phyloP scores from a whole-genome alignment of 2,329 filamentous ascomycete genomes.

The Fusarium citri region DNA sequence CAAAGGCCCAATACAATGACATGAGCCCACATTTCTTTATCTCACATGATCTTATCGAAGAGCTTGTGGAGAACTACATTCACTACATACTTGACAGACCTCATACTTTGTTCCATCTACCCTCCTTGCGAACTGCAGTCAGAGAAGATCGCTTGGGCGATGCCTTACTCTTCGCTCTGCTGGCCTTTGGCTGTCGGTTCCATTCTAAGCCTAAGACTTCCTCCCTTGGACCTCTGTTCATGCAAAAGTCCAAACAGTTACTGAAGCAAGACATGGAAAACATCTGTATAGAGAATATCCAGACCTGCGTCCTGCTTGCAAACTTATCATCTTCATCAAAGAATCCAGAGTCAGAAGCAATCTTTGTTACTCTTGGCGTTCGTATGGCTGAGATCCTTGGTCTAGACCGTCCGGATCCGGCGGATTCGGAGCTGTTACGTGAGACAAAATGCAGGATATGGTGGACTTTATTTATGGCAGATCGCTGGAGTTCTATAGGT shows the following conservation, averaged over 20 bases:
- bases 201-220: constrained; percentile 1
- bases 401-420: background rate
- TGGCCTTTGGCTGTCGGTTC: constrained; percentile 11
- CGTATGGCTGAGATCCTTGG: constrained; percentile 16
- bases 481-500: constrained; percentile 14
- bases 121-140: background rate
- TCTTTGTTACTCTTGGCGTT: constrained; percentile 9
- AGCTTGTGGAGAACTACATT: constrained; percentile 15
- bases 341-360: constrained; percentile 13
- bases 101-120: constrained; percentile 4
- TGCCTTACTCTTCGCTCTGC: constrained; percentile 4
- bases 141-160: background rate
- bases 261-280: constrained; percentile 13
- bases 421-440: background rate
- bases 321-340: constrained; percentile 10
- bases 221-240: constrained; percentile 3
- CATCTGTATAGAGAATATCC: constrained; percentile 13
- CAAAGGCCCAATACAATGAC: background rate
- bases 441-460: constrained; percentile 19
- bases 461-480: constrained; percentile 16
- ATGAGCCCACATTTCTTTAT: background rate
- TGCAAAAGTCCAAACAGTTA: constrained; percentile 3
- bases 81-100: constrained; percentile 16
- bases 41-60: constrained; percentile 15
- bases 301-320: constrained; percentile 10